Percentiles rank a stretch among this genome's conserved stretches.
These are phyloP conservation scores for Scenedesmus sp. DNA, from an alignment of 163 green algal genomes.

Conservation along the genomic window DNA sequence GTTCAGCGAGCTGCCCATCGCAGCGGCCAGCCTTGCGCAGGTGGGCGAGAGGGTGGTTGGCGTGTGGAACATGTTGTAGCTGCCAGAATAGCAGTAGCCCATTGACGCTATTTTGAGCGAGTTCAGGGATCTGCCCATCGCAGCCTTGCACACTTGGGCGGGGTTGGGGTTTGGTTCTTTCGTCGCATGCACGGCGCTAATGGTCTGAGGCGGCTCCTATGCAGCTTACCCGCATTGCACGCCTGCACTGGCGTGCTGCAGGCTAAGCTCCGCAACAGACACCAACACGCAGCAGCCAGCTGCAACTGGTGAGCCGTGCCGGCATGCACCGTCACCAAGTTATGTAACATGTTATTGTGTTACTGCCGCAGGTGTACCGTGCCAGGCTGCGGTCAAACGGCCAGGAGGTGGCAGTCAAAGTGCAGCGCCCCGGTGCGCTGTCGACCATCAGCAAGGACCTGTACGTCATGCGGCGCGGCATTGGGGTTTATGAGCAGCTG, in stretches of 20 bases:
- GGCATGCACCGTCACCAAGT: too few species aligned
- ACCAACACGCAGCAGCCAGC: neutral
- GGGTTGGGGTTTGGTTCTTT: too few species aligned
- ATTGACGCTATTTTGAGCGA: conserved; percentile 81
- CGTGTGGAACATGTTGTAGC: neutral
- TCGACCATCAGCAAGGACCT: conserved; percentile 81
- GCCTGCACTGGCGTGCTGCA: neutral
- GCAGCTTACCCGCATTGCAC: too few species aligned
- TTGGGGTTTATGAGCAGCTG: conserved; percentile 86
- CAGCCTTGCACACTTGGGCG: conserved; percentile 80
- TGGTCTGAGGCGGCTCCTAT: too few species aligned
- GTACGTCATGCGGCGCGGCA: conserved; percentile 89
- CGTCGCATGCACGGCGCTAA: too few species aligned
- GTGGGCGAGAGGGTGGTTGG: conserved; percentile 39
- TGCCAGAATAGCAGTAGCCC: conserved; percentile 26
- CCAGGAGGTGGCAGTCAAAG: conserved; percentile 90
- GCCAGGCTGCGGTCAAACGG: conserved; percentile 72
- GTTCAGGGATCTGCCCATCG: conserved; percentile 82
- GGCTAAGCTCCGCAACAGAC: neutral
- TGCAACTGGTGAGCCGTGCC: too few species aligned
- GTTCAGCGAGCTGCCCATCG: conserved; percentile 82
- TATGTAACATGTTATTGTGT: neutral
- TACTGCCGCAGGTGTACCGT: conserved; percentile 76
- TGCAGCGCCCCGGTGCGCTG: conserved; percentile 79
- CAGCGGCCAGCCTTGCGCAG: conserved; percentile 86